A percentile compares a stretch with the other conserved stretches of the same genome.
Conservation (phyloP, 129 eudicot species). For the Escallonia herrerae region DNA sequence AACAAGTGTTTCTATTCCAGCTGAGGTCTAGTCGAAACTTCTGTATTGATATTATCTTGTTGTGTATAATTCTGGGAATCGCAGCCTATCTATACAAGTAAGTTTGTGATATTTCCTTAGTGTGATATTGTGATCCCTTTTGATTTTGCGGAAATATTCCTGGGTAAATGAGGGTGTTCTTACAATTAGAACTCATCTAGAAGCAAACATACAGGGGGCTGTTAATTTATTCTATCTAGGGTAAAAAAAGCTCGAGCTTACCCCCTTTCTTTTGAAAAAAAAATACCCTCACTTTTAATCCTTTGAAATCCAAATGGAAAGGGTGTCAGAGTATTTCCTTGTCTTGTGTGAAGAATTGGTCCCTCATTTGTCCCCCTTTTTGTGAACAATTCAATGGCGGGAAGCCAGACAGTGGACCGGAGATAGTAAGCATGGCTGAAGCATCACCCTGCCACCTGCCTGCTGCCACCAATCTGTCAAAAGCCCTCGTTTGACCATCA, state of each 20-base stretch:
- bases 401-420: too few relatives aligned
- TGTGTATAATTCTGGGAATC: conserved; percentile 71
- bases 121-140: neutral
- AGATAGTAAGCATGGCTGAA: too few relatives aligned
- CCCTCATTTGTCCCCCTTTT: conserved; percentile 4
- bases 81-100: conserved; percentile 85
- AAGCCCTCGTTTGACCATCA: too few relatives aligned
- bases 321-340: neutral
- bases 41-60: conserved; percentile 67
- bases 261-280: too few relatives aligned
- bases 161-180: neutral
- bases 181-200: neutral
- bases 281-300: too few relatives aligned
- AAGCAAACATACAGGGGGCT: too few relatives aligned
- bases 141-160: neutral
- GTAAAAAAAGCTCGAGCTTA: too few relatives aligned
- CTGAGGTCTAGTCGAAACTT: conserved; percentile 82
- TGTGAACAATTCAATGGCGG: neutral
- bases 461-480: too few relatives aligned
- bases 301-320: too few relatives aligned
- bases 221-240: too few relatives aligned
- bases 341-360: conserved; percentile 1
- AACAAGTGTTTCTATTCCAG: conserved; percentile 29
- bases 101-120: conserved; percentile 13
- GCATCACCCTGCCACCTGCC: too few relatives aligned